Conservation (phyloP, 148 eudicot genomes). For the Heliamphora exappendiculata region DNA sequence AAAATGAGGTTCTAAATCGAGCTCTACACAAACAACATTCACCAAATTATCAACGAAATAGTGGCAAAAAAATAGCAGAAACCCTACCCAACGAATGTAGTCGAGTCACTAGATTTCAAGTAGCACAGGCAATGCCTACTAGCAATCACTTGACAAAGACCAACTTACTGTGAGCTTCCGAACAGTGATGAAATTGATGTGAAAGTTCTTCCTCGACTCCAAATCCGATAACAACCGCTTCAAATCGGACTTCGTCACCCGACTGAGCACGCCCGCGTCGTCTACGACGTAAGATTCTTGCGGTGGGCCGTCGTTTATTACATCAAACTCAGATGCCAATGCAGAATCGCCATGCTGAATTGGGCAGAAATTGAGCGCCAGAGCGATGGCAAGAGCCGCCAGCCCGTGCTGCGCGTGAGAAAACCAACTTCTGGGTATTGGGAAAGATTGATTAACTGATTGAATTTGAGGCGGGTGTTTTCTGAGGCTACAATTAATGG, state of each 20-base stretch:
- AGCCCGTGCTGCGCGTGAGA: slow-evolving; percentile 63
- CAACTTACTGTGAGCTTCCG: slow-evolving; percentile 77
- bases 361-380: slow-evolving; percentile 70
- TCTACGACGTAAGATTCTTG: slow-evolving; percentile 78
- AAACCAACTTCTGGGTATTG: slow-evolving; percentile 48
- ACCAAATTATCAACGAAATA: not conserved
- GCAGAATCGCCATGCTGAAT: slow-evolving; percentile 33
- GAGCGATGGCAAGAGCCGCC: slow-evolving; percentile 74
- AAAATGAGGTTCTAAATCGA: not conserved
- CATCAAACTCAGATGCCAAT: slow-evolving; percentile 83
- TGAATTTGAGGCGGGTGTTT: slow-evolving; percentile 27
- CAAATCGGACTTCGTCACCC: slow-evolving; percentile 78
- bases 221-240: slow-evolving; percentile 77
- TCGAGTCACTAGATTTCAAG: too few species aligned
- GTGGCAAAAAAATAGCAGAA: not conserved
- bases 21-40: not conserved
- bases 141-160: not conserved
- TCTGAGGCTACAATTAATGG: slow-evolving; percentile 47
- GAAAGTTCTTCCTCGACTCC: slow-evolving; percentile 82
- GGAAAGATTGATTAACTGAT: slow-evolving; percentile 22
- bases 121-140: too few species aligned
- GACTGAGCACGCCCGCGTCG: slow-evolving; percentile 94
- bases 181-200: slow-evolving; percentile 74
- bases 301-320: slow-evolving; percentile 74
- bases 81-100: not conserved